These are phyloP conservation scores for Leccinum disarticulatum DNA, from an alignment of 768 basidiomycete species.

Conservation along the genomic window DNA sequence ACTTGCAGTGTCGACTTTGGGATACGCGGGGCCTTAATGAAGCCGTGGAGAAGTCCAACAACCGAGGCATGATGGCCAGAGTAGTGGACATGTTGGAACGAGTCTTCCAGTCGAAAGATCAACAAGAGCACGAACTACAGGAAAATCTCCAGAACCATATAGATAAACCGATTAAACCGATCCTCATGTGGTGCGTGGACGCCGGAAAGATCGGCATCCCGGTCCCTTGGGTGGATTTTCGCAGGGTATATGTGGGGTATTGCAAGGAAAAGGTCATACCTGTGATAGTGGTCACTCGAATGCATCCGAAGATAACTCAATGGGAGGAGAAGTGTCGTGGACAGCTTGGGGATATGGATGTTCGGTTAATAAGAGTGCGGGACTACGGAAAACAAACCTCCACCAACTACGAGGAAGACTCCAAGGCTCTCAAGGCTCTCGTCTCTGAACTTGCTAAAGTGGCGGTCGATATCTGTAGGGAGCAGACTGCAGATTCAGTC, in stretches of 20 bases:
- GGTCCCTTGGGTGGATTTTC: constrained; percentile 21
- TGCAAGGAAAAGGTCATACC: constrained; percentile 22
- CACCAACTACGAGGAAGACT: constrained; percentile 17
- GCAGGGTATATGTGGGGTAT: constrained; percentile 25
- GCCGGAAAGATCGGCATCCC: constrained; percentile 19
- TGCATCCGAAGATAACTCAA: neutral
- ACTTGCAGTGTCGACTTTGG: constrained; percentile 20
- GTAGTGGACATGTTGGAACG: constrained; percentile 3
- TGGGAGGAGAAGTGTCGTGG: constrained; percentile 16
- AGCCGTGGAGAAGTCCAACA: constrained; percentile 9
- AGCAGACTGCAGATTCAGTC: constrained; percentile 4
- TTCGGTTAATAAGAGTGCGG: constrained; percentile 16
- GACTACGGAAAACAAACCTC: constrained; percentile 4
- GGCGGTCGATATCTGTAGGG: neutral
- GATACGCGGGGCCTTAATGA: constrained; percentile 29
- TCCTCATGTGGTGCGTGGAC: constrained; percentile 28
- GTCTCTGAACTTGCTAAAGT: constrained; percentile 6
- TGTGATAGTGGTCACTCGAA: constrained; percentile 20
- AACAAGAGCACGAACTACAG: constrained; percentile 23
- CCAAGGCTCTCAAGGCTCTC: constrained; percentile 12
- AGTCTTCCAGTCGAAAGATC: constrained; percentile 11
- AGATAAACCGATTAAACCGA: constrained; percentile 7
- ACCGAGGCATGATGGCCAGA: constrained; percentile 9
- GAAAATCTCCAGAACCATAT: constrained; percentile 10
- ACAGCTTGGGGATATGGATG: constrained; percentile 12